phyloP scores from a whole-genome alignment of 805 yeast species.

The Nakazawaea siamensis region DNA sequence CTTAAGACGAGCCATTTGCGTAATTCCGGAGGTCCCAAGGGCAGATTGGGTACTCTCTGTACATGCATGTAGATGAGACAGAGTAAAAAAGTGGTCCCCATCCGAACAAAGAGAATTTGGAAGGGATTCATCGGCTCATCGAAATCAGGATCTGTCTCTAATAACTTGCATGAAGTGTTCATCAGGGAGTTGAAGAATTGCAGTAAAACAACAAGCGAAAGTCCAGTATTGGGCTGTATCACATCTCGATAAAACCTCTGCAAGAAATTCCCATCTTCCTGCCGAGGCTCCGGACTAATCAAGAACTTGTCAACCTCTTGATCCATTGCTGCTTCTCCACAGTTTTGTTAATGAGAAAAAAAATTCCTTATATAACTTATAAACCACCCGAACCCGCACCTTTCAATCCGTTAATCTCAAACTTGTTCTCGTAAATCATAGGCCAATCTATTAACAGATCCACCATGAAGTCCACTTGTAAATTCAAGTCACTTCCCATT shows the following conservation, averaged over 20 bases:
- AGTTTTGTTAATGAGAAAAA: no score
- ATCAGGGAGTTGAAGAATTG: slow-evolving; percentile 72
- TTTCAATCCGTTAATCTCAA: slow-evolving; percentile 6
- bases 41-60: slow-evolving; percentile 47
- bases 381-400: slow-evolving; percentile 7
- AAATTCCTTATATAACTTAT: no score
- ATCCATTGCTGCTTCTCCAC: not conserved
- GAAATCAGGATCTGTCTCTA: slow-evolving; percentile 57
- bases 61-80: slow-evolving; percentile 49
- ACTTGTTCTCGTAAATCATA: not conserved
- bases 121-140: slow-evolving; percentile 62
- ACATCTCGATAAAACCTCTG: not conserved
- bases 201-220: slow-evolving; percentile 47
- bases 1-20: slow-evolving; percentile 48
- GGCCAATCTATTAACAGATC: slow-evolving; percentile 3
- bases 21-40: slow-evolving; percentile 59
- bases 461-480: slow-evolving; percentile 1
- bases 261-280: not conserved
- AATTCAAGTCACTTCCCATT: slow-evolving; percentile 1
- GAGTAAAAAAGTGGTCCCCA: slow-evolving; percentile 59
- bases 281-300: no score
- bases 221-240: slow-evolving; percentile 41
- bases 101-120: slow-evolving; percentile 71
- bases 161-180: slow-evolving; percentile 68
- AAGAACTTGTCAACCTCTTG: no score